These are phyloP conservation scores for Pseudonitzschia multiseries DNA, from an alignment of 108 stramenopile genomes.

Conservation along the genomic window DNA sequence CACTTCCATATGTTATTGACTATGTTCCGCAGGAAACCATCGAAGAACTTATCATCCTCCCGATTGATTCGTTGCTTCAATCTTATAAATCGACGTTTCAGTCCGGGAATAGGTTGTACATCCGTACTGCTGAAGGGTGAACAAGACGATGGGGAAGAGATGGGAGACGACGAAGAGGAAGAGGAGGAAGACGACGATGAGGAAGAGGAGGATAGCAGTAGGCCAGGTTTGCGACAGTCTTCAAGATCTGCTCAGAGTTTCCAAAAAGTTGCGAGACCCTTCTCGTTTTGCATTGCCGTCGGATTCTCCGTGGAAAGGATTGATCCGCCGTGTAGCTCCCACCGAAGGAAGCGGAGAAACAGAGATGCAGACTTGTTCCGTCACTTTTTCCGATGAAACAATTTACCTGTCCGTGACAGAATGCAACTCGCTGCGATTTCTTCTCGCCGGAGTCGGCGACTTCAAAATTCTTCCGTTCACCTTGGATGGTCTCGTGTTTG, in stretches of 20 bases:
- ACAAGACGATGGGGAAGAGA: constrained; percentile 47
- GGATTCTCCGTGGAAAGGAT: constrained; percentile 74
- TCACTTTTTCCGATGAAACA: constrained; percentile 39
- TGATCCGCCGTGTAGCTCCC: constrained; percentile 17
- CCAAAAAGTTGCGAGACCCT: constrained; percentile 27
- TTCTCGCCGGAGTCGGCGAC: constrained; percentile 41
- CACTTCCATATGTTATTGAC: constrained; percentile 56
- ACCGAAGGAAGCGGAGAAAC: constrained; percentile 14
- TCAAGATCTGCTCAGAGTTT: constrained; percentile 73
- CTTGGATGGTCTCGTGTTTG: constrained; percentile 67
- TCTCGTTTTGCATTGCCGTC: constrained; percentile 55
- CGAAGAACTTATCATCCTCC: constrained; percentile 23
- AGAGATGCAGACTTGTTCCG: constrained; percentile 20
- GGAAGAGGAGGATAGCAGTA: constrained; percentile 50
- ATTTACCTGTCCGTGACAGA: constrained; percentile 42
- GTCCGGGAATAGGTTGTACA: constrained; percentile 58
- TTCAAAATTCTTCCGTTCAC: constrained; percentile 25
- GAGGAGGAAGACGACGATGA: constrained; percentile 65
- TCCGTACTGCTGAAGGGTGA: constrained; percentile 65
- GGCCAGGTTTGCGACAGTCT: constrained; percentile 70
- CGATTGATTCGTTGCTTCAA: constrained; percentile 32
- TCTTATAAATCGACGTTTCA: constrained; percentile 54
- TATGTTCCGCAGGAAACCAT: constrained; percentile 31
- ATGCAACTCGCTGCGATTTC: constrained; percentile 48
- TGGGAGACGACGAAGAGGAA: constrained; percentile 62